Base-by-base conservation (phyloP, 139 green algal genomes). In the Nannochloris sp. region DNA sequence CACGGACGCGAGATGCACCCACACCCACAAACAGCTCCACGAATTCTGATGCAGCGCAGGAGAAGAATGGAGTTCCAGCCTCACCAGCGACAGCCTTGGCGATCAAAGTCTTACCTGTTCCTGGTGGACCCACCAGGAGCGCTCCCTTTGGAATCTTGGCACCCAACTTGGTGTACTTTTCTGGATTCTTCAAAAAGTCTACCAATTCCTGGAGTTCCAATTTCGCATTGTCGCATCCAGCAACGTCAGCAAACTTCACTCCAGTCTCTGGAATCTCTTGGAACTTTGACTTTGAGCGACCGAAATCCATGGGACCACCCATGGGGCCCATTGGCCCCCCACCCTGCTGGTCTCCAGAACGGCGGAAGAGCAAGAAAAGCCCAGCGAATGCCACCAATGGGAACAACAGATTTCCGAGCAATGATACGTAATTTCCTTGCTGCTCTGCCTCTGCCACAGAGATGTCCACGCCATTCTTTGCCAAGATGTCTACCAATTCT, bases 1-100 rank as follows among this genome's bases (percentile, higher is more conserved):
- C 94, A 20, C 94, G 74, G 56, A 99, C 91, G 51, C 94, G 86
- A 16, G 84, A 91, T 5, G 93, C 93, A 31, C 93, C 93, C 63
- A 98, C 93, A 62, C 93, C 93, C n/a, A 99, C 93, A 79, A 98
- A 98, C 82, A 98, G 90, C 85, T 99, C 93, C 61, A 98, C 93
- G 71, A 99, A 99, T 80, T 98, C 93, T 1, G 88, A 96, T 56
- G 90, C 93, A 29, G 85, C 84, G 61, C 93, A 89, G 53, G 86
- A 95, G 82, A 98, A 98, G 87, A 99, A 99, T 29, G 93, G 93
- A 66, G 95, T 87, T 48, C 89, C 93, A 11, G 93, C 92, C 83
- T 99, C 93, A 26, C 89, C 89, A 5, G 89, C 89, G 57, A 96
- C 86, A 25, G 90, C 88, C 78, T 95, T 93, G 62, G 89, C 87